Evolutionary conservation across 2,329 filamentous ascomycete genomes (phyloP), one percentile per base, ranked within the genome.

Genomic region (Akanthomyces lecanii): DNA sequence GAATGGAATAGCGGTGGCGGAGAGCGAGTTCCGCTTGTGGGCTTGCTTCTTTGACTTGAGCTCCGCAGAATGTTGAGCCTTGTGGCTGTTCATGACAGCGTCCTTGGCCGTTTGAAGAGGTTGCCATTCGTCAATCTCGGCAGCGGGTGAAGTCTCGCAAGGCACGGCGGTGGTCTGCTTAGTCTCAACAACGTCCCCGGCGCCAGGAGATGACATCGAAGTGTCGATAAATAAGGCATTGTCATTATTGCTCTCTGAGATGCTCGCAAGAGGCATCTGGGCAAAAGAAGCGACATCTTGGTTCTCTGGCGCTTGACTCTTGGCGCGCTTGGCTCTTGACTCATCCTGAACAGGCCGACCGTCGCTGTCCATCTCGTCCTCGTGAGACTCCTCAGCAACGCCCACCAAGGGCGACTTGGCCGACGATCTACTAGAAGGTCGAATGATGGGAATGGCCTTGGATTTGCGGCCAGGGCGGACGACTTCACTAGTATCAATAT

Each of bases 391-490:
- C 21, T 69, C 64, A 21, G 68, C 64, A 4, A 58, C 61, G 38
- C 38, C 36, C n/a, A 54, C n/a, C 28, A 71, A 67, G 3, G 67
- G 62, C 1, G 73, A 71, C 18, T 75, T 72, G 2, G 73, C 75
- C 62, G 66, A 78, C 74, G 67, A 79, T 78, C 66, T 76, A 68
- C 80, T 86, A 63, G 86, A 81, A 1, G 90, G 90, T 45, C 82
- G 82, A 11, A 94, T 77, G 66, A 97, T 96, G 0, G 92, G 90
- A 61, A 97, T 84, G 11, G 92, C 92, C 76, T 95, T 97, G 5
- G 88, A 91, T 68, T 86, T 87, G 76, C 90, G 92, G 0, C 77
- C 74, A 7, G 88, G 83, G 69, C 89, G 89, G 33, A 85, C 77
- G 56, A 86, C 82, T 25, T 91, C 87, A 16, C 82, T 81, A 38